Evolutionary conservation across 192 early-diverging fungal species (phyloP).

Genomic region (Allomyces arbusculus): DNA sequence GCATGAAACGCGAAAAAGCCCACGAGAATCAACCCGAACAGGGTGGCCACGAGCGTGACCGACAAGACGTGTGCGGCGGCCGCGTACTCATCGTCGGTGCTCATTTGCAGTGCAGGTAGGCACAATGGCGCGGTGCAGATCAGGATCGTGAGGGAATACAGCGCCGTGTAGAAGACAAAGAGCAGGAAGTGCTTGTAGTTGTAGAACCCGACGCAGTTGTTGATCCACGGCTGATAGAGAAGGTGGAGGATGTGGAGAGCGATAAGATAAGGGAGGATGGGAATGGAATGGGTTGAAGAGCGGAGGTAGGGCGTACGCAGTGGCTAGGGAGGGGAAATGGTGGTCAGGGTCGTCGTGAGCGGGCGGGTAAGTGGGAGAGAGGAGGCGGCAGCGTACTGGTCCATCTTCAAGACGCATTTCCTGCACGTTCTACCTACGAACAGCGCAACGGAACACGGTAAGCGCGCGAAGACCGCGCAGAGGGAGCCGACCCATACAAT

Average conservation of each 20-base stretch:
- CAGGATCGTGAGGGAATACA: constrained; percentile 21
- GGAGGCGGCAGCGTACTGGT: constrained; percentile 33
- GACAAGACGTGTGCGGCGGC: not conserved
- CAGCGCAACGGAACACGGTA: too few relatives aligned
- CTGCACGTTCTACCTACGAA: too few relatives aligned
- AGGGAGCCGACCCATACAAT: too few relatives aligned
- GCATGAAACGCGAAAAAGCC: not conserved
- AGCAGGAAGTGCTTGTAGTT: constrained; percentile 58
- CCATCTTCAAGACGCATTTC: constrained; percentile 51
- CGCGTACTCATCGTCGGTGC: not conserved
- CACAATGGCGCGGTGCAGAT: constrained; percentile 8
- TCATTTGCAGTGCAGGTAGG: not conserved
- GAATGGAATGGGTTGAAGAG: not conserved
- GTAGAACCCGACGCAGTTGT: constrained; percentile 54
- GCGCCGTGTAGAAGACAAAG: constrained; percentile 30
- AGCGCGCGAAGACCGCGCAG: too few relatives aligned
- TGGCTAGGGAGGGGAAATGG: constrained; percentile 7
- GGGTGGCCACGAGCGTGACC: not conserved
- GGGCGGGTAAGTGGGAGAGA: not conserved
- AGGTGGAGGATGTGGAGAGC: not conserved
- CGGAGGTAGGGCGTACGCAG: constrained; percentile 11
- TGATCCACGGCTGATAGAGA: constrained; percentile 23
- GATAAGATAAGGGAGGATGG: constrained; percentile 3
- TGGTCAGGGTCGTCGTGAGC: not conserved
- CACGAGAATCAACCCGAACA: not conserved